Evolutionary conservation across 2,329 filamentous ascomycete genomes (phyloP), one percentile per base, ranked within the genome.

Genomic region (Cryphonectria parasitica): DNA sequence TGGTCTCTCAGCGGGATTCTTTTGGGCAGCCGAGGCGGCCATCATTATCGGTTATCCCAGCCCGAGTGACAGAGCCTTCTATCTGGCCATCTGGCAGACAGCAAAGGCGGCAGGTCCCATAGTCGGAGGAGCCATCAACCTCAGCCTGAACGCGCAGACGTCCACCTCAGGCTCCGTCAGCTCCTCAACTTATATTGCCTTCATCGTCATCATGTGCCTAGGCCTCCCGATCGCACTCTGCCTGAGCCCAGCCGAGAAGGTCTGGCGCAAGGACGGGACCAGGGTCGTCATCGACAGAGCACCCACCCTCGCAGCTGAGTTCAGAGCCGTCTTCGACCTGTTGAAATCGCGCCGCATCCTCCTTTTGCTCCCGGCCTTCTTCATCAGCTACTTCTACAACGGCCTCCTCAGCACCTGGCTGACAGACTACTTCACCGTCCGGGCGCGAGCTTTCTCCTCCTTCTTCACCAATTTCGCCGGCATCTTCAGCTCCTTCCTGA

Each of bases 21-120:
- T 86, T 77, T 87, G 85, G 84, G 83, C 83, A 0, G 80, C 80
- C 11, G 85, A 87, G 74, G 85, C 83, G 17, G 83, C 85, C 0
- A 80, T 86, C 5, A 84, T 83, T 0, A 76, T 85, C 15, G 84
- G 83, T 0, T 86, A 86, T 63, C 83, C 85, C 0, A 84, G 86
- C 71, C 79, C 81, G 1, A 73, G 77, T 1, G 86, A 85, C 71
- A 77, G 84, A 64, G 85, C 83, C 2, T 79, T 77, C 54, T 86
- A 85, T 69, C 80, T 84, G 77, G 71, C 54, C 82, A 83, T 72
- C 83, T 82, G 83, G 77, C 84, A 72, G n/a, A 70, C 68, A 5
- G 70, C 70, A 41, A 72, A 72, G 60, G 68, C 70, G 7, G 64
- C 68, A 1, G 70, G 70, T 15, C 70, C 70, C 25, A 74, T 74